These are phyloP conservation scores for Blepharisma stoltei DNA, from an alignment of 73 alveolate species.

Conservation along the genomic window DNA sequence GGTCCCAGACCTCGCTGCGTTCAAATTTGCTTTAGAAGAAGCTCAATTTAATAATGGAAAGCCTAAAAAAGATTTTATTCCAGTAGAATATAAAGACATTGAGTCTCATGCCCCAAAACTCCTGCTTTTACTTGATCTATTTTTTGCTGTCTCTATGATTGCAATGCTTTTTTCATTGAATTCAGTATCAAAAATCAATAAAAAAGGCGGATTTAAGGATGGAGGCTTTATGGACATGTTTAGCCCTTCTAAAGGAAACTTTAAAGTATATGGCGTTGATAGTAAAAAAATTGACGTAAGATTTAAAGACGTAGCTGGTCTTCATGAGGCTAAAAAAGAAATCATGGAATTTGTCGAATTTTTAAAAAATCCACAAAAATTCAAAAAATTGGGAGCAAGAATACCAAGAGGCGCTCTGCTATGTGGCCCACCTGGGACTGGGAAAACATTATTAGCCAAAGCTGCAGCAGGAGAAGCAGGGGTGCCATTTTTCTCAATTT, in stretches of 20 bases:
- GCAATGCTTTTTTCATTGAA: neutral
- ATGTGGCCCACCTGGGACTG: conserved; percentile 98
- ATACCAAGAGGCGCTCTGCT: conserved; percentile 91
- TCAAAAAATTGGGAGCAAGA: conserved; percentile 77
- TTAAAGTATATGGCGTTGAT: conserved; percentile 59
- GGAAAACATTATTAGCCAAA: conserved; percentile 95
- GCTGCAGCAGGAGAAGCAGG: conserved; percentile 85
- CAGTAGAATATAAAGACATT: neutral
- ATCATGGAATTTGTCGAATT: conserved; percentile 86
- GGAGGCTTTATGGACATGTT: conserved; percentile 60
- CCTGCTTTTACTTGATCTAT: neutral
- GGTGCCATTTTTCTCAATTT: conserved; percentile 87
- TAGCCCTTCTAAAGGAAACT: conserved; percentile 51
- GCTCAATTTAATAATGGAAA: neutral
- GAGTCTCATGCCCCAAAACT: neutral
- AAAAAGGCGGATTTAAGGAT: conserved; percentile 30
- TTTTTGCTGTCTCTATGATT: neutral
- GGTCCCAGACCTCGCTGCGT: neutral
- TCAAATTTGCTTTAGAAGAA: too few relatives aligned
- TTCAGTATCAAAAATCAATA: neutral
- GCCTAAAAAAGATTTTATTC: neutral
- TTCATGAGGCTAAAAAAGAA: conserved; percentile 89
- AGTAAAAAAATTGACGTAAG: conserved; percentile 46
- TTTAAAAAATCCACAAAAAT: conserved; percentile 71
- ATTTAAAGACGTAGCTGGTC: conserved; percentile 91